Evolutionary conservation across 2,329 filamentous ascomycete genomes (phyloP).

Genomic region (Penicillium psychrosexuale): DNA sequence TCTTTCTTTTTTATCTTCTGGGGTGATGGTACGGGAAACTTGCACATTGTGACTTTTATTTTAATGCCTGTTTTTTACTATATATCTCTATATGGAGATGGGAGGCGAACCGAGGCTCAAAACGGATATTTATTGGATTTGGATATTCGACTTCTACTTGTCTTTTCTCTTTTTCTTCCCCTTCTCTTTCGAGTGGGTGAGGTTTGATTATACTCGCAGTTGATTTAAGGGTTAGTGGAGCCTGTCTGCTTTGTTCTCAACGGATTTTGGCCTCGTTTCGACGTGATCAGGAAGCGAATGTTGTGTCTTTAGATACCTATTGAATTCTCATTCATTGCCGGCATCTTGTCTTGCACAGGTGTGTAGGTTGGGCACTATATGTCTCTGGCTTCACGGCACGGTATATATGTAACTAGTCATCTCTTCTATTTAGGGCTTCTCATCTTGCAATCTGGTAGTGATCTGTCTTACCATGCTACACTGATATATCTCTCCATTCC

Average conservation of each 20-base stretch:
- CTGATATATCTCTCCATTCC: background rate
- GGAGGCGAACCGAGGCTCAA: slow-evolving; percentile 12
- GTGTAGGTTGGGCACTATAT: too few species aligned
- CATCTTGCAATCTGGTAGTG: background rate
- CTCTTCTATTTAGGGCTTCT: background rate
- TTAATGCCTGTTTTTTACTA: slow-evolving; percentile 10
- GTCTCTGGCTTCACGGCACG: background rate
- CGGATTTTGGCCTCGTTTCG: background rate
- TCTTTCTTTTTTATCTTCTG: background rate
- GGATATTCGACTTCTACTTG: background rate
- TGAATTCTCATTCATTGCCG: background rate
- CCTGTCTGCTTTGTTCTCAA: background rate
- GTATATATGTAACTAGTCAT: background rate
- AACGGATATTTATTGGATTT: slow-evolving; percentile 12
- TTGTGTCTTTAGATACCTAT: background rate
- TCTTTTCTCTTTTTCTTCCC: slow-evolving; percentile 5
- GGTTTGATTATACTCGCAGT: background rate
- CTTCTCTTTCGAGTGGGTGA: background rate
- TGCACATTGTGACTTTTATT: slow-evolving; percentile 9
- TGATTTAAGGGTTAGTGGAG: slow-evolving; percentile 2
- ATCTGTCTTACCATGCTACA: too few species aligned
- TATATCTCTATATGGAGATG: background rate
- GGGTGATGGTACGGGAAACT: slow-evolving; percentile 2
- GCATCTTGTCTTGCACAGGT: background rate
- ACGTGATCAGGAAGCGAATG: background rate